Percentiles rank a stretch among this genome's conserved stretches.
Conservation (phyloP, 805 yeast species). For the Yamadazyma paraphyllophila region DNA sequence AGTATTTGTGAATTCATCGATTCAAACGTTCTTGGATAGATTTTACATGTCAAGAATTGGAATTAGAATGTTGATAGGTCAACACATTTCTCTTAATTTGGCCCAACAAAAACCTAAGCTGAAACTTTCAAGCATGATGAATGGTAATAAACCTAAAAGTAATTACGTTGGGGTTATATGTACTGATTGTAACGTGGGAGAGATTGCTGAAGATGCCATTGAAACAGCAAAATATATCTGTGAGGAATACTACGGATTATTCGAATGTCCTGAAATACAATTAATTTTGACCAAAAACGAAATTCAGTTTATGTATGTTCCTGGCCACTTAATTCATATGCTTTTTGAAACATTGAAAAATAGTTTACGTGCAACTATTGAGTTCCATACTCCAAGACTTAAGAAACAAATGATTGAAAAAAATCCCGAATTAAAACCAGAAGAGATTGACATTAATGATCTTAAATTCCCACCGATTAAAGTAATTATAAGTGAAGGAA, state of each 20-base stretch:
- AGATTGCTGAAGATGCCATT: conserved; percentile 82
- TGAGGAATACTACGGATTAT: conserved; percentile 84
- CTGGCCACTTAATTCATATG: conserved; percentile 91
- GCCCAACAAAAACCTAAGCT: conserved; percentile 50
- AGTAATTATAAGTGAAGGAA: conserved; percentile 83
- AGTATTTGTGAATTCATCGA: conserved; percentile 60
- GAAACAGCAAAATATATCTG: conserved; percentile 89
- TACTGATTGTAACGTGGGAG: conserved; percentile 77
- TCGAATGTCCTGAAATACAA: conserved; percentile 82
- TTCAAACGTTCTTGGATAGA: conserved; percentile 79
- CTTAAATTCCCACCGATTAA: conserved; percentile 79
- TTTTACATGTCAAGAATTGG: conserved; percentile 91
- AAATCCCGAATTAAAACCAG: conserved; percentile 39
- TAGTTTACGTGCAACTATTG: conserved; percentile 86
- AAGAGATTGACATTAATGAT: conserved; percentile 52
- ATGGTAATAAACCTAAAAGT: conserved; percentile 30
- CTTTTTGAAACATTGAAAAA: conserved; percentile 84
- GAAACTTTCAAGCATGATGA: conserved; percentile 33
- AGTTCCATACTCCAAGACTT: conserved; percentile 59
- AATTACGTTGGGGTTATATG: conserved; percentile 89
- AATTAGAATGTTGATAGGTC: conserved; percentile 92
- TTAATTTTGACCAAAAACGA: conserved; percentile 70
- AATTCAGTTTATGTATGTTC: conserved; percentile 84
- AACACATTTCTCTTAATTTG: conserved; percentile 79
- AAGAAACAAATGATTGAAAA: conserved; percentile 35